Evolutionary conservation across 225 moss, liverwort and hornwort species (phyloP).

Genomic region (Polytrichum formosum): DNA sequence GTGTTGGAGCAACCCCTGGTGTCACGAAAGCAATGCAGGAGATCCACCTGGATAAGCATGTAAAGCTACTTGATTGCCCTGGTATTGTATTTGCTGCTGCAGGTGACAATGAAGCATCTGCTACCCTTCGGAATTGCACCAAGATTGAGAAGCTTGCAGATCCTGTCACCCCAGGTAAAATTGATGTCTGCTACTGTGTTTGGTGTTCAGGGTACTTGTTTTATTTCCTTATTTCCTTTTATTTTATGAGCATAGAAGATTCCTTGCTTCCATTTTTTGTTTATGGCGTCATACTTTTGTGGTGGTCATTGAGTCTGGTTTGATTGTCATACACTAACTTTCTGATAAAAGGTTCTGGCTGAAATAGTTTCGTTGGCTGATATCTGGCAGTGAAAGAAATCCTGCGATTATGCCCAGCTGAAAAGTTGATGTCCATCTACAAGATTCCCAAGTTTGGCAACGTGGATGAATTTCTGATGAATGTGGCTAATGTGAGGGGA

Average conservation of each 20-base stretch:
- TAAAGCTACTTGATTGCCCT: conserved; percentile 87
- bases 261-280: too few species aligned
- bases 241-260: too few species aligned
- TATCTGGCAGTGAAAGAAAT: conserved; percentile 63
- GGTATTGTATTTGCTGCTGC: conserved; percentile 75
- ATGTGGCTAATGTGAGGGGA: conserved; percentile 61
- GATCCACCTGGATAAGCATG: conserved; percentile 74
- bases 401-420: conserved; percentile 57
- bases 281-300: too few species aligned
- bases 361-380: too few species aligned
- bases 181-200: too few species aligned
- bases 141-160: conserved; percentile 77
- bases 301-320: too few species aligned
- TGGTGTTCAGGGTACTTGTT: too few species aligned
- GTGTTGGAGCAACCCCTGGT: conserved; percentile 76
- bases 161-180: conserved; percentile 67
- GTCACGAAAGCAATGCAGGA: conserved; percentile 86
- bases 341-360: too few species aligned
- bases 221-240: too few species aligned
- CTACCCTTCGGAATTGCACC: conserved; percentile 67
- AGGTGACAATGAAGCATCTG: conserved; percentile 61
- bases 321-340: too few species aligned
- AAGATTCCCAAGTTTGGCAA: conserved; percentile 63
- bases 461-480: conserved; percentile 66
- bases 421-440: conserved; percentile 82